These are phyloP conservation scores for Cystoderma amianthinum DNA, from an alignment of 768 basidiomycete genomes.

Conservation along the genomic window DNA sequence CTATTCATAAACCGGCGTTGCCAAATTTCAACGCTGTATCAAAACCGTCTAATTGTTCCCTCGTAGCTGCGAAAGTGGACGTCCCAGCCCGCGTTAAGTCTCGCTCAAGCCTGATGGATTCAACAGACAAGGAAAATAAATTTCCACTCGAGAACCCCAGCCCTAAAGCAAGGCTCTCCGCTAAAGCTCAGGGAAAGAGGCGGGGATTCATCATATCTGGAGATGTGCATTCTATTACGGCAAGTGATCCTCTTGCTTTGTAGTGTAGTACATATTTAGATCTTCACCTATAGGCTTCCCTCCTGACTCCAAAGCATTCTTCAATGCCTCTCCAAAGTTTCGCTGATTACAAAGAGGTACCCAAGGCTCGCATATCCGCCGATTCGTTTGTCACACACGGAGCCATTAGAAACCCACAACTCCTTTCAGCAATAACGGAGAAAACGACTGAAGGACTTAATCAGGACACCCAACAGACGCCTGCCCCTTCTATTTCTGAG, in stretches of 20 bases:
- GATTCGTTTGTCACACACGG: too few species aligned
- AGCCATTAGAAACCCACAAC: too few species aligned
- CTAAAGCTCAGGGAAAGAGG: slow-evolving; percentile 14
- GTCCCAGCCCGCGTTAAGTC: not conserved
- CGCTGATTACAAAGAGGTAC: too few species aligned
- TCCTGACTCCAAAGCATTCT: not conserved
- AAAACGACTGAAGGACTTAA: too few species aligned
- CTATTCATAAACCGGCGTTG: not conserved
- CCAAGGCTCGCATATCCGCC: not conserved
- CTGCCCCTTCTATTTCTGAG: not conserved
- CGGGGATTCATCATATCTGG: slow-evolving; percentile 13
- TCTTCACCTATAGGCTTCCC: not conserved
- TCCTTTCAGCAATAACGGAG: not conserved
- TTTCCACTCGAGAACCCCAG: too few species aligned
- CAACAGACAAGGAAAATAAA: not conserved
- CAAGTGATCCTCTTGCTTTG: too few species aligned
- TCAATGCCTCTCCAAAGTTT: not conserved
- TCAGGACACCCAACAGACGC: too few species aligned
- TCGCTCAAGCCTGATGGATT: not conserved
- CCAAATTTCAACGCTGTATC: not conserved
- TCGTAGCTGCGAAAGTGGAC: not conserved
- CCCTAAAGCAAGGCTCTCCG: slow-evolving; percentile 9
- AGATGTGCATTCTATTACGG: not conserved
- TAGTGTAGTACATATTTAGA: too few species aligned
- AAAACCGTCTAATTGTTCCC: not conserved